Conservation (phyloP, 2,329 filamentous ascomycete genomes). For the Alternaria sp. region DNA sequence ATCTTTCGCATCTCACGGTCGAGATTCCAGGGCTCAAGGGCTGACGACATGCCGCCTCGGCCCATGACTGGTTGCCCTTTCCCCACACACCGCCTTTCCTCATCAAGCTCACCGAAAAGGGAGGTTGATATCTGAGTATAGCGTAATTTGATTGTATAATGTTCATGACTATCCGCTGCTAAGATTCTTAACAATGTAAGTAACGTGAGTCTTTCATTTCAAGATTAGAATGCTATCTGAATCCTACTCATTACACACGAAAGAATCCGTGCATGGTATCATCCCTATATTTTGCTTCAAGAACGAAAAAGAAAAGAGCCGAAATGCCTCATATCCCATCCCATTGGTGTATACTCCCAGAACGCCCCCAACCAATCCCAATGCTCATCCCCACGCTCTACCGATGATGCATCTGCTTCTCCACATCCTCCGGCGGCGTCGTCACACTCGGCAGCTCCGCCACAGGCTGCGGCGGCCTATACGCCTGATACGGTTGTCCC, state of each 20-base stretch:
- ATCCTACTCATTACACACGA: not conserved
- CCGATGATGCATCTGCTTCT: conserved; percentile 21
- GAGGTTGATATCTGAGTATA: not conserved
- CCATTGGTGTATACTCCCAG: not conserved
- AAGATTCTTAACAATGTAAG: no score
- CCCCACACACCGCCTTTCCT: conserved; percentile 4
- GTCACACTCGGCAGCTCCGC: conserved; percentile 25
- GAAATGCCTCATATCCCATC: not conserved
- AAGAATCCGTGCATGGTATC: not conserved
- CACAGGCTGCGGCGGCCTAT: conserved; percentile 28
- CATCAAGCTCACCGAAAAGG: not conserved
- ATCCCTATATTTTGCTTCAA: not conserved
- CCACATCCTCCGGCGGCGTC: conserved; percentile 31
- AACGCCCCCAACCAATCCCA: not conserved
- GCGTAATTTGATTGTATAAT: no score
- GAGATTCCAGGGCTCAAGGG: conserved; percentile 18
- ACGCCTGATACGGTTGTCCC: conserved; percentile 29
- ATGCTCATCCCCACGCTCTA: not conserved
- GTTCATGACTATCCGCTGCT: no score
- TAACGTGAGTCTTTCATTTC: no score
- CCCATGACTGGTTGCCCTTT: conserved; percentile 17
- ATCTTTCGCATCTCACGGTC: not conserved
- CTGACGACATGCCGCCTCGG: conserved; percentile 21
- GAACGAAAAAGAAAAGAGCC: not conserved
- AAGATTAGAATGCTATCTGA: no score